phyloP scores from a whole-genome alignment of 2,329 filamentous ascomycete species.

The Ascomycota sp. region DNA sequence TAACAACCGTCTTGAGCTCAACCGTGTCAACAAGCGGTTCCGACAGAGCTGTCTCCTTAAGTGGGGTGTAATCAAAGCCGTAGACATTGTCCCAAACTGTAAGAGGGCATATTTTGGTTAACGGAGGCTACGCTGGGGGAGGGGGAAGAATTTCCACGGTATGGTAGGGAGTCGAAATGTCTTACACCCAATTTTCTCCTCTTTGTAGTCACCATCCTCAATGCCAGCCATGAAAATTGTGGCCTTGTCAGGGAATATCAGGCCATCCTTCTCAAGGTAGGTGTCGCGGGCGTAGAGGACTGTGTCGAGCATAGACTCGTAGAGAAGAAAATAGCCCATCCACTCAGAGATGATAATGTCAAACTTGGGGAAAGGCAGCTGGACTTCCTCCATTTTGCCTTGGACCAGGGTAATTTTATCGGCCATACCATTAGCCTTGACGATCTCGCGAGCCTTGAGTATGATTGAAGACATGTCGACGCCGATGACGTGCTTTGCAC shows the following conservation, averaged over 20 bases:
- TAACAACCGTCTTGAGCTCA: constrained; percentile 91
- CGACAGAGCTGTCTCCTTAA: constrained; percentile 82
- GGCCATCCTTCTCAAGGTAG: constrained; percentile 67
- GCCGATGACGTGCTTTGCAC: constrained; percentile 94
- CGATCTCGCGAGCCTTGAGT: constrained; percentile 93
- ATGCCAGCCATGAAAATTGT: constrained; percentile 94
- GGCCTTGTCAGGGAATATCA: constrained; percentile 98
- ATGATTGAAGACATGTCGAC: constrained; percentile 99
- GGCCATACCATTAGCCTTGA: constrained; percentile 73
- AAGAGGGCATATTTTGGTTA: not conserved
- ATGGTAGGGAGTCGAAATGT: constrained; percentile 3
- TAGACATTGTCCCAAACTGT: constrained; percentile 98
- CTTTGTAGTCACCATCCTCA: constrained; percentile 98
- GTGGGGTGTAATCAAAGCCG: constrained; percentile 86
- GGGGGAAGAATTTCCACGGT: not conserved
- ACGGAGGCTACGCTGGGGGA: too few species aligned
- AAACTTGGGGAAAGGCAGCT: constrained; percentile 81
- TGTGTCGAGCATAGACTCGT: constrained; percentile 97
- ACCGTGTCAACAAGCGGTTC: constrained; percentile 96
- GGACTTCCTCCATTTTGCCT: constrained; percentile 99
- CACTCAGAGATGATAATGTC: constrained; percentile 99
- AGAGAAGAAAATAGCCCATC: constrained; percentile 99
- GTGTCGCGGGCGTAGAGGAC: constrained; percentile 89
- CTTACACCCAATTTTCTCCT: constrained; percentile 98
- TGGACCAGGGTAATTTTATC: constrained; percentile 95